Evolutionary conservation across 345 rosid species (phyloP), one percentile per base, ranked within the genome.

Genomic region (Rhodamnia argentea): DNA sequence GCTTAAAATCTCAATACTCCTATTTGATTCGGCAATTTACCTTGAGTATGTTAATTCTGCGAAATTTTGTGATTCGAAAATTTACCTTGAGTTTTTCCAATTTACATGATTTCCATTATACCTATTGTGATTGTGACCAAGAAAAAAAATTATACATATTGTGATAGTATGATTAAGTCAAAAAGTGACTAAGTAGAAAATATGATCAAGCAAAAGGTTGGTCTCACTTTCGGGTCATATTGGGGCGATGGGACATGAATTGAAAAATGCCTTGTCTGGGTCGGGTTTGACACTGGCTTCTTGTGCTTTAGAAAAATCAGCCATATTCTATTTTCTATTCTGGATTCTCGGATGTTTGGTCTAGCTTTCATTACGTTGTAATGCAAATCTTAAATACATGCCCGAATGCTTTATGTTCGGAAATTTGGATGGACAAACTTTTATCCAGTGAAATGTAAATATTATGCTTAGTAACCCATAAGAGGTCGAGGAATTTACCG

Each of bases 41-140:
- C 15, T 10, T n/a, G 1, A 3, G 0, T 23, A 24, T 24, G 27
- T 24, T 57, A 0, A 2, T 24, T n/a, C 32, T n/a, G 26, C 70
- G 27, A n/a, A n/a, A 59, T 5, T 59, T n/a, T 59, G 32, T 13
- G 0, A 59, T 59, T 47, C 9, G 50, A 47, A 8, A 47, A 47
- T 47, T 47, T 47, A 47, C 50, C 50, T 47, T 47, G 50, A 7
- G 50, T 47, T 47, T 8, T 47, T 47, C 51, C 51, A 50, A 50
- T 50, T 50, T 50, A 50, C 51, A 50, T 50, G 32, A n/a, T 12
- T 59, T 59, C 62, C 7, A 24, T 24, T 11, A 24, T 4, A 0
- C 27, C 40, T 37, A 37, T 37, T 37, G 40, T 37, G 40, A 37
- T 37, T 37, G 40, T 37, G 40, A 37, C 40, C 40, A 37, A 37